A percentile compares a stretch with the other conserved stretches of the same genome.
Conservation (phyloP, 768 basidiomycete genomes). For the Suillus hirtellus region DNA sequence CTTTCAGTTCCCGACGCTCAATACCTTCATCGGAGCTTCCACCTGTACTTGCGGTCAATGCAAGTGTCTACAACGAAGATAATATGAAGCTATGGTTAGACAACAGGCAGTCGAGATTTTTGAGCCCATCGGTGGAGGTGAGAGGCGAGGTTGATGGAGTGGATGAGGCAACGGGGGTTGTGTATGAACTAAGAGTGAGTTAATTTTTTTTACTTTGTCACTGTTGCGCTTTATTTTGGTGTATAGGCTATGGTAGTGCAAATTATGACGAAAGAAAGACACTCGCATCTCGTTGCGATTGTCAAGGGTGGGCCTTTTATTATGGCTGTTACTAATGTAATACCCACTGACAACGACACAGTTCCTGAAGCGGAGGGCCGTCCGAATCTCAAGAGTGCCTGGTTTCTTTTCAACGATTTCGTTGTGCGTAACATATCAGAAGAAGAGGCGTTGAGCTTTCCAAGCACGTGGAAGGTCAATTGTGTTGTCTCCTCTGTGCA, state of each 20-base stretch:
- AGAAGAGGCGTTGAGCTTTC: constrained; percentile 85
- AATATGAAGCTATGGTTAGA: constrained; percentile 77
- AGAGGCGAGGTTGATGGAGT: constrained; percentile 59
- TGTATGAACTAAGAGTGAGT: constrained; percentile 75
- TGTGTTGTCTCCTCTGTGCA: neutral
- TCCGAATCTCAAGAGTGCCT: constrained; percentile 50
- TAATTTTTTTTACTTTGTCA: constrained; percentile 1
- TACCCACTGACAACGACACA: constrained; percentile 26
- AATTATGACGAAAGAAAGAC: constrained; percentile 66
- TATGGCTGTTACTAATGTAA: neutral
- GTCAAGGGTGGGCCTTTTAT: constrained; percentile 59
- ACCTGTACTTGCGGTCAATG: constrained; percentile 83
- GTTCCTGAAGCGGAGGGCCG: constrained; percentile 68
- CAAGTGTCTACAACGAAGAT: constrained; percentile 77
- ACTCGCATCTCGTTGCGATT: constrained; percentile 85
- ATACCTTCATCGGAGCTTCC: constrained; percentile 70
- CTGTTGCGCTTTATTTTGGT: neutral
- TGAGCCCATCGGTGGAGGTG: constrained; percentile 57
- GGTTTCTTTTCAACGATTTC: constrained; percentile 98
- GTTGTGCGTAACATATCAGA: constrained; percentile 82
- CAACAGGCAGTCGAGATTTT: constrained; percentile 41
- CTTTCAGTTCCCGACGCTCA: constrained; percentile 68
- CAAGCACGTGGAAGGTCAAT: constrained; percentile 88
- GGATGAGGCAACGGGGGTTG: constrained; percentile 54
- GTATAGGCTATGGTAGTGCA: constrained; percentile 79